A percentile compares a stretch with the other conserved stretches of the same genome.
These are phyloP conservation scores for Alternaria incomplexa DNA, from an alignment of 2,329 filamentous ascomycete genomes.

Conservation along the genomic window DNA sequence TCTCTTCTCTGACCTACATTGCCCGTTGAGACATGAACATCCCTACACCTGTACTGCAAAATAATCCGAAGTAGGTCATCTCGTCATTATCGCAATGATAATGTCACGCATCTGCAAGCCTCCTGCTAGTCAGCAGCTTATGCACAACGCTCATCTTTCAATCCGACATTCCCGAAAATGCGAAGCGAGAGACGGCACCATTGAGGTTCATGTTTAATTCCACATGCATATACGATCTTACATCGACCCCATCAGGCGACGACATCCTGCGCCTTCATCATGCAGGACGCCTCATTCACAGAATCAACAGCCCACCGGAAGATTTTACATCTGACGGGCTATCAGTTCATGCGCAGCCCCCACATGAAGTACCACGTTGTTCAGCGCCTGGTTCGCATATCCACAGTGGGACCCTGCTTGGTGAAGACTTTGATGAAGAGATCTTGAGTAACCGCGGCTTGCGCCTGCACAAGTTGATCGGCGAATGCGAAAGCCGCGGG, in stretches of 20 bases:
- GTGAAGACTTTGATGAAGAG: neutral
- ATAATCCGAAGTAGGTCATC: neutral
- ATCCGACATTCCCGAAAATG: conserved; percentile 1
- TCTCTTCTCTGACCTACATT: neutral
- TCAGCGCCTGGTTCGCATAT: conserved; percentile 8
- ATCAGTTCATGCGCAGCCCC: conserved; percentile 8
- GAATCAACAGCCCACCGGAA: conserved; percentile 2
- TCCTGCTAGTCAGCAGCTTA: neutral
- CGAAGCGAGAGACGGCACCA: conserved; percentile 16
- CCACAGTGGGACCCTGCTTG: neutral
- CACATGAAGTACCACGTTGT: conserved; percentile 10
- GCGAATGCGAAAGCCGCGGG: neutral
- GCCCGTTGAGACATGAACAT: neutral
- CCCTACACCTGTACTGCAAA: neutral
- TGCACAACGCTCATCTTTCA: conserved; percentile 9
- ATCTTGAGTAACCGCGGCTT: conserved; percentile 1
- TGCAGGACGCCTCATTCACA: conserved; percentile 9
- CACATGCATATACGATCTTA: conserved; percentile 3
- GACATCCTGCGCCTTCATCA: conserved; percentile 1
- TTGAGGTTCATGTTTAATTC: neutral
- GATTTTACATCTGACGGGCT: conserved; percentile 1
- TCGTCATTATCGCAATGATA: neutral
- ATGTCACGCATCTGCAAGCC: neutral
- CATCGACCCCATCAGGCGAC: conserved; percentile 11
- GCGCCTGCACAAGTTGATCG: neutral